A percentile compares a stretch with the other conserved stretches of the same genome.
phyloP scores from a whole-genome alignment of 352 stramenopile genomes.

The Pythium insidiosum region DNA sequence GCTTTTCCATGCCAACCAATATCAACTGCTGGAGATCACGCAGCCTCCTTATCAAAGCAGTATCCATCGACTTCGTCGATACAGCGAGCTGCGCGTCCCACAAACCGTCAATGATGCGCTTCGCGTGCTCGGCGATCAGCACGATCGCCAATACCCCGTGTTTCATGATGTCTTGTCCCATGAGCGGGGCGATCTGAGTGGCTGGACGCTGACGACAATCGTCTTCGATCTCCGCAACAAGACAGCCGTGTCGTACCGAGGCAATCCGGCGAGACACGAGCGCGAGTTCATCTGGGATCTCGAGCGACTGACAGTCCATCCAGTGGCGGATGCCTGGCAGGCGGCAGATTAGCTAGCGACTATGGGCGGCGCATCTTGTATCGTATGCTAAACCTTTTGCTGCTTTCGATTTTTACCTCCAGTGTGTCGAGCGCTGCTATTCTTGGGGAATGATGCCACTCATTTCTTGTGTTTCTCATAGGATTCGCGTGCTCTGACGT shows the following conservation, averaged over 20 bases:
- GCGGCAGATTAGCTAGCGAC: too few species aligned
- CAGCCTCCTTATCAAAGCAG: slow-evolving; percentile 65
- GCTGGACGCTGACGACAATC: slow-evolving; percentile 62
- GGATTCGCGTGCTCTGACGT: too few species aligned
- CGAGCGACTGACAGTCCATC: slow-evolving; percentile 23
- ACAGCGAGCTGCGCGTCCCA: slow-evolving; percentile 34
- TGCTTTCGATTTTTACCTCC: not conserved
- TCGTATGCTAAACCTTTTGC: not conserved
- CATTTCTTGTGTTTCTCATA: too few species aligned
- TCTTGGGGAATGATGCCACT: too few species aligned
- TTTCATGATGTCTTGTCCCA: slow-evolving; percentile 61
- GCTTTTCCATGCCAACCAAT: slow-evolving; percentile 75
- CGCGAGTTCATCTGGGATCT: slow-evolving; percentile 43
- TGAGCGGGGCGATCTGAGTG: slow-evolving; percentile 43
- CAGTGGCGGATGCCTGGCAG: too few species aligned
- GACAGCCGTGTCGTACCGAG: slow-evolving; percentile 34
- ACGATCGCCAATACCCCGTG: slow-evolving; percentile 46
- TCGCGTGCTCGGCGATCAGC: slow-evolving; percentile 54
- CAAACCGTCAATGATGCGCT: slow-evolving; percentile 34
- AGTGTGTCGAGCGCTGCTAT: too few species aligned
- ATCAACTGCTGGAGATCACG: slow-evolving; percentile 47
- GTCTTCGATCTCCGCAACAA: slow-evolving; percentile 45
- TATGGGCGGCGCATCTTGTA: too few species aligned
- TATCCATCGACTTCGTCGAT: slow-evolving; percentile 50
- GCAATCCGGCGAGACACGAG: slow-evolving; percentile 27